Evolutionary conservation across 2,329 filamentous ascomycete species (phyloP), one percentile per base, ranked within the genome.

Genomic region (Plectosphaerella sp.): DNA sequence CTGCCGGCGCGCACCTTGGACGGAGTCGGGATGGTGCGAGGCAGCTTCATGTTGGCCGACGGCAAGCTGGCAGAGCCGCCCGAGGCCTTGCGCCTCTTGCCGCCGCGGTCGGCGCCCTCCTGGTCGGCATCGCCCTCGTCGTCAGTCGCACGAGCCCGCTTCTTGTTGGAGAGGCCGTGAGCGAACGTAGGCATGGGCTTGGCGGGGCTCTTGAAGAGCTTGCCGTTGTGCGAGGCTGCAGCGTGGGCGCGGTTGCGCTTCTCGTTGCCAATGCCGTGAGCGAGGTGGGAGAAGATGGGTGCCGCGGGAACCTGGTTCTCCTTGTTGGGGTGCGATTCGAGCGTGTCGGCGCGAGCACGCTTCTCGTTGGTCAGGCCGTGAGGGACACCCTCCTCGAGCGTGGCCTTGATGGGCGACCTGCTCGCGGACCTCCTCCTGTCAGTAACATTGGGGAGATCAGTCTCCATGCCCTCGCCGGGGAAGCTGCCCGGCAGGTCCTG

Each of bases 291-390:
- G 48, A 43, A 43, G 41, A 43, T 18, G 76, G 62, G 63, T 61
- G 58, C 48, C 55, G 60, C 18, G 64, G 74, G 77, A 2, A 70
- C 70, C 45, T 72, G 67, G 59, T 84, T 84, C 61, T 83, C 80
- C 67, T 83, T 83, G 65, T 82, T 75, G 11, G 69, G 68, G 51
- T 72, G 70, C 35, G 62, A 61, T n/a, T 41, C 25, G 16, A 52
- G 50, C 12, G 37, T 20, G 6, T 47, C 42, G 11, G 45, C 28
- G n/a, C 39, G 50, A 35, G 50, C 76, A 24, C 84, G 79, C 69
- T 86, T 87, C 74, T 87, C 87, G 70, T 82, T 86, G 8, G 73
- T 67, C 68, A 87, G 79, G 16, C 84, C 84, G 58, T 87, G 84
- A 4, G 80, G 74, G 37, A 83, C 75, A 39, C 75, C 74, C n/a